These are phyloP conservation scores for Avicennia marina DNA, from an alignment of 257 asterid species.

Conservation along the genomic window DNA sequence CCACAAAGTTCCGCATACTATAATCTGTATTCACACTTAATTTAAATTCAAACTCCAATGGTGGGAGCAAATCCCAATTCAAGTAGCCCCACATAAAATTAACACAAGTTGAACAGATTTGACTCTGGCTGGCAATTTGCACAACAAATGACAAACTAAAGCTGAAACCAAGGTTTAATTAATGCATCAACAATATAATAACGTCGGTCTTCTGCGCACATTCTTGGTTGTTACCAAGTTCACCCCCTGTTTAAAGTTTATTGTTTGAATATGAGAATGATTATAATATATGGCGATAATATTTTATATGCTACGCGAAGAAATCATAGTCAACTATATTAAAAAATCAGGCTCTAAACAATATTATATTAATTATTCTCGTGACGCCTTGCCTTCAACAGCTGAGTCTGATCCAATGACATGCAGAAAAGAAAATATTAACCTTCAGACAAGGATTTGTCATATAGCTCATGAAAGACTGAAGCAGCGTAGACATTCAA, in stretches of 20 bases:
- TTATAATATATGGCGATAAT: background rate
- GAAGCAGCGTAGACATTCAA: too few relatives aligned
- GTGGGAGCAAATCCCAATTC: slow-evolving; percentile 38
- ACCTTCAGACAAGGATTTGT: background rate
- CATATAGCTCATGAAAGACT: background rate
- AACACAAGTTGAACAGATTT: slow-evolving; percentile 26
- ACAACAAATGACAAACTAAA: slow-evolving; percentile 25
- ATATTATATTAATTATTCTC: background rate
- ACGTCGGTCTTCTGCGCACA: slow-evolving; percentile 9
- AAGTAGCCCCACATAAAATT: slow-evolving; percentile 18
- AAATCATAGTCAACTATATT: slow-evolving; percentile 25
- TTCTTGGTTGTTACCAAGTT: slow-evolving; percentile 17
- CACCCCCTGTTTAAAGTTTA: slow-evolving; percentile 12
- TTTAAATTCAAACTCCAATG: slow-evolving; percentile 26
- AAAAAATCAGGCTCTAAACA: background rate
- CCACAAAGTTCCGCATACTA: slow-evolving; percentile 9
- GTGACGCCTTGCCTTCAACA: background rate
- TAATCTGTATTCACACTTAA: slow-evolving; percentile 18
- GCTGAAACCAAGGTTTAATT: slow-evolving; percentile 29
- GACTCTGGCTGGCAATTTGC: slow-evolving; percentile 45
- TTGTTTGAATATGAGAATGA: too few relatives aligned
- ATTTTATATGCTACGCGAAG: background rate
- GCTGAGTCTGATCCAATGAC: slow-evolving; percentile 1
- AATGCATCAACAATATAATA: slow-evolving; percentile 23
- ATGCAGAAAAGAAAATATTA: slow-evolving; percentile 12